These are phyloP conservation scores for Psilocybe azurescens DNA, from an alignment of 768 basidiomycete species.

Conservation along the genomic window DNA sequence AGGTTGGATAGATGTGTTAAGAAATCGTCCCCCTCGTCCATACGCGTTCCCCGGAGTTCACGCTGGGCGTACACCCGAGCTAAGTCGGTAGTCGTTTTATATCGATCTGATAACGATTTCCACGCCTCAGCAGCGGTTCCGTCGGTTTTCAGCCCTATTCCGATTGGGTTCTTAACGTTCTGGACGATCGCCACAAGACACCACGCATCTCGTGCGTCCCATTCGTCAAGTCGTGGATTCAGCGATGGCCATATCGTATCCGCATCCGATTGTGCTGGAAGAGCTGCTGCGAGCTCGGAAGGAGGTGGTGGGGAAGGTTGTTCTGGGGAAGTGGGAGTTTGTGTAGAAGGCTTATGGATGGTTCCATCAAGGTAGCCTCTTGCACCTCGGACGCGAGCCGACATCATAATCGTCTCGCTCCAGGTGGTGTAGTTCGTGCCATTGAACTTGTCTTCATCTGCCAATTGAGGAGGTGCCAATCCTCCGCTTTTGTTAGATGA, in stretches of 20 bases:
- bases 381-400: background rate
- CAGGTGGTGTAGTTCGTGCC: conserved; percentile 1
- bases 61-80: background rate
- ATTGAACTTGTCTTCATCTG: conserved; percentile 2
- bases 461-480: background rate
- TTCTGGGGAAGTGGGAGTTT: background rate
- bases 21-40: conserved; percentile 19
- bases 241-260: background rate
- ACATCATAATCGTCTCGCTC: background rate
- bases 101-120: conserved; percentile 20
- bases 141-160: conserved; percentile 13
- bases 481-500: background rate
- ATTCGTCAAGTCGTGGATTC: background rate
- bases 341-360: background rate
- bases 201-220: conserved; percentile 10
- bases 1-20: conserved; percentile 20
- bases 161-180: conserved; percentile 4
- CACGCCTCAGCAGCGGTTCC: conserved; percentile 27
- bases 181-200: background rate
- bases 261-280: background rate
- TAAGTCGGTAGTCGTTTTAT: conserved; percentile 16
- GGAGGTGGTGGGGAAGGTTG: background rate
- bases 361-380: conserved; percentile 3
- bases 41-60: conserved; percentile 2
- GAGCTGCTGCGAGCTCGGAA: too few species aligned